phyloP scores from a whole-genome alignment of 441 rosid species.

The Populus hybrid region DNA sequence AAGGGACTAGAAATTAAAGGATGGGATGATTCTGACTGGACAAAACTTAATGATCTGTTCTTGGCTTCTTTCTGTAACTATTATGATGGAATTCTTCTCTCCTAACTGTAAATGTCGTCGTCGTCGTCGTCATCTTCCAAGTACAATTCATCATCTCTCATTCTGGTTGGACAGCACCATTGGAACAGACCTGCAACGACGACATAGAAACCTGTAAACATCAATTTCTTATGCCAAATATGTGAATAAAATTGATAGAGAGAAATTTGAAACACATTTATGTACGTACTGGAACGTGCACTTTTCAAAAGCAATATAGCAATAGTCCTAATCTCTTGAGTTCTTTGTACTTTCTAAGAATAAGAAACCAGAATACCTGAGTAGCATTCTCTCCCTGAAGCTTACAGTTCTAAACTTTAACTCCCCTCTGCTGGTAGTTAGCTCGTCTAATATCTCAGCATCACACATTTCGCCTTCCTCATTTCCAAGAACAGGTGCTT shows the following conservation, averaged over 20 bases:
- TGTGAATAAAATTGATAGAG: not conserved
- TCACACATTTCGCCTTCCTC: constrained; percentile 33
- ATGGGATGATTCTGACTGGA: no score
- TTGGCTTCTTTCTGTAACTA: no score
- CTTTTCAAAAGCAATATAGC: no score
- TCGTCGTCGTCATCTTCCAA: no score
- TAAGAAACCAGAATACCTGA: constrained; percentile 27
- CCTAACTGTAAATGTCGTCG: no score
- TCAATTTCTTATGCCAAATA: not conserved
- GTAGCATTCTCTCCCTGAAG: constrained; percentile 34
- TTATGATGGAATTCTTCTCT: no score
- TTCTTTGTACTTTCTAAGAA: not conserved
- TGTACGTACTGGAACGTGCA: not conserved
- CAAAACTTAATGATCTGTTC: no score
- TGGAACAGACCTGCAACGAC: constrained; percentile 4
- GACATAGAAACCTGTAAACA: not conserved
- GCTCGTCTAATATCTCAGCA: constrained; percentile 63
- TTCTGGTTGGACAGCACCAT: not conserved
- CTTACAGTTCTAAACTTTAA: constrained; percentile 49
- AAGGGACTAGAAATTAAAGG: no score
- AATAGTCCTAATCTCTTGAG: no score
- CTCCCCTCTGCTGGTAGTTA: constrained; percentile 72
- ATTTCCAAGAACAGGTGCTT: no score
- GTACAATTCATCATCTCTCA: not conserved
- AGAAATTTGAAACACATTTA: not conserved